phyloP scores from a whole-genome alignment of 805 yeast species.

The Candida pini region DNA sequence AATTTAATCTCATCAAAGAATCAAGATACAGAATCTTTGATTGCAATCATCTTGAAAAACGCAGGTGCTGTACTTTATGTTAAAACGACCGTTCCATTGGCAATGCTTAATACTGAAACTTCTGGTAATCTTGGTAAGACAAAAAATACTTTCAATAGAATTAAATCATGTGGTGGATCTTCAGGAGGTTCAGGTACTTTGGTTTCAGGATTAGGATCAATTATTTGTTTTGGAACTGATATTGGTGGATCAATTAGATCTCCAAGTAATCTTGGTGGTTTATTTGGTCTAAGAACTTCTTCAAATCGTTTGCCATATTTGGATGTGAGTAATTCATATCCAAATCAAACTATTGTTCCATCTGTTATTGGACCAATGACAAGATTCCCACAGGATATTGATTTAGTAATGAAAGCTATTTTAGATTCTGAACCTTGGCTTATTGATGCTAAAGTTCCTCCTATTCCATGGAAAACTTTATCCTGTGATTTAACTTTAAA shows the following conservation, averaged over 20 bases:
- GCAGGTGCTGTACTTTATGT: constrained; percentile 39
- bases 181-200: constrained; percentile 42
- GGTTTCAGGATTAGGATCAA: constrained; percentile 26
- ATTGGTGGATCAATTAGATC: constrained; percentile 35
- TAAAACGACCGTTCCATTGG: constrained; percentile 40
- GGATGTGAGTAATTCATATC: constrained; percentile 27
- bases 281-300: constrained; percentile 30
- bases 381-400: constrained; percentile 26
- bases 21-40: constrained; percentile 24
- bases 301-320: constrained; percentile 32
- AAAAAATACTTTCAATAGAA: constrained; percentile 33
- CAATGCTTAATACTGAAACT: constrained; percentile 38
- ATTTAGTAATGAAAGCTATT: constrained; percentile 33
- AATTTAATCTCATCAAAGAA: constrained; percentile 22
- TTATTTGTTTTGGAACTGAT: constrained; percentile 35
- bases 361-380: constrained; percentile 34
- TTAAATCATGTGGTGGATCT: constrained; percentile 37
- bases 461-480: constrained; percentile 42
- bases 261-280: constrained; percentile 29
- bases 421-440: constrained; percentile 39
- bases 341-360: constrained; percentile 26
- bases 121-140: constrained; percentile 33
- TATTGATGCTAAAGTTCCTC: constrained; percentile 43
- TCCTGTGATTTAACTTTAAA: constrained; percentile 1
- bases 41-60: constrained; percentile 29